These are phyloP conservation scores for Cryptococcus maquisensis DNA, from an alignment of 1,284 basidiomycete genomes.

Conservation along the genomic window DNA sequence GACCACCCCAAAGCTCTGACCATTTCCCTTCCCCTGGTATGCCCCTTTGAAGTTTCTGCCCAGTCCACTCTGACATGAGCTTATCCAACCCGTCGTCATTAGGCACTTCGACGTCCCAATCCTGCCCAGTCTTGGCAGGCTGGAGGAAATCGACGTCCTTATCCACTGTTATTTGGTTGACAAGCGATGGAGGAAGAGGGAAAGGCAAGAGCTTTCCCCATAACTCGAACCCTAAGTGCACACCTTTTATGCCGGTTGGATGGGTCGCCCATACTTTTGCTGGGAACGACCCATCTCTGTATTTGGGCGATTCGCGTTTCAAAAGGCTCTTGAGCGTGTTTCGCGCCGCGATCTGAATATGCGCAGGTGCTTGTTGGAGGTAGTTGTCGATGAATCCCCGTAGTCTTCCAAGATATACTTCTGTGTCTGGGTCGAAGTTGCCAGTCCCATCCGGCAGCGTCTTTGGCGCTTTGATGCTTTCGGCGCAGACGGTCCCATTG, in stretches of 20 bases:
- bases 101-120: conserved; percentile 23
- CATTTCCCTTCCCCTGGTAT: conserved; percentile 11
- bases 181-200: conserved; percentile 5
- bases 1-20: conserved; percentile 23
- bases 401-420: conserved; percentile 3
- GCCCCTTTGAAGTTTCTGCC: conserved; percentile 14
- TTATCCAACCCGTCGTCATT: conserved; percentile 25
- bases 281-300: conserved; percentile 1
- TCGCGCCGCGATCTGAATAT: conserved; percentile 4
- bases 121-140: conserved; percentile 9
- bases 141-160: conserved; percentile 7
- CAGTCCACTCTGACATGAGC: conserved; percentile 26
- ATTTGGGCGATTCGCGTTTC: conserved; percentile 1
- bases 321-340: conserved; percentile 8
- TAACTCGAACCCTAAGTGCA: conserved; percentile 20
- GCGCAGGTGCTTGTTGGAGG: neutral
- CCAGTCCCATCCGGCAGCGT: conserved; percentile 7
- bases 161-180: neutral
- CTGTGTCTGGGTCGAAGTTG: conserved; percentile 6
- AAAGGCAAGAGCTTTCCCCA: conserved; percentile 26
- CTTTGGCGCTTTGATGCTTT: conserved; percentile 8
- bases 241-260: conserved; percentile 5
- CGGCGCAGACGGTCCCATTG: conserved; percentile 1
- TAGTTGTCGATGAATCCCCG: conserved; percentile 8
- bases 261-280: conserved; percentile 16